Evolutionary conservation across 257 asterid species (phyloP).

Genomic region (Primulina tabacum): DNA sequence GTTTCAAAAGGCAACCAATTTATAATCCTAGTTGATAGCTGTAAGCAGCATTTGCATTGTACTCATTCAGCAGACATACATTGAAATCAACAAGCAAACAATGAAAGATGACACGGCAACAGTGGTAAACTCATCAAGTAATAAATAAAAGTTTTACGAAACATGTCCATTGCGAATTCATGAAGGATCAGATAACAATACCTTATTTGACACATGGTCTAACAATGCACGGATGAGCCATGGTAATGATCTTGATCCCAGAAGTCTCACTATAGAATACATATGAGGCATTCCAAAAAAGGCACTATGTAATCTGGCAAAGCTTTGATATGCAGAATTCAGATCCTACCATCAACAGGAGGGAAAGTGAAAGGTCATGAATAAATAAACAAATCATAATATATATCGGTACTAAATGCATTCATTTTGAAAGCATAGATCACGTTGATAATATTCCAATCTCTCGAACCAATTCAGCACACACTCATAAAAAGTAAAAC

Average conservation of each 20-base stretch:
- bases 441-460: slow-evolving; percentile 3
- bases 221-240: slow-evolving; percentile 95
- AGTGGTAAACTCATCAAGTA: background rate
- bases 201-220: slow-evolving; percentile 94
- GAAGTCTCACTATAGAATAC: slow-evolving; percentile 76
- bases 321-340: slow-evolving; percentile 93
- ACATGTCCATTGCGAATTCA: slow-evolving; percentile 8
- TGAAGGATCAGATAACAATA: slow-evolving; percentile 30
- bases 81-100: slow-evolving; percentile 15
- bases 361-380: slow-evolving; percentile 10
- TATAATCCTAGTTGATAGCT: background rate
- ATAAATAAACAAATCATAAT: slow-evolving; percentile 15
- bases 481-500: background rate
- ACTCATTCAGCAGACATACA: slow-evolving; percentile 5
- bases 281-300: slow-evolving; percentile 96
- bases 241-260: slow-evolving; percentile 94
- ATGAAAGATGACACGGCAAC: slow-evolving; percentile 5
- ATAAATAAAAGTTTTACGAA: background rate
- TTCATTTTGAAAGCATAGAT: slow-evolving; percentile 12
- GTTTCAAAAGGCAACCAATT: background rate
- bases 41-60: background rate
- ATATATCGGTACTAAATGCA: slow-evolving; percentile 10
- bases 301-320: slow-evolving; percentile 85
- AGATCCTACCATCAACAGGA: slow-evolving; percentile 55
- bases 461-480: slow-evolving; percentile 7